phyloP scores from a whole-genome alignment of 148 eudicot species.

The Drosera capensis region DNA sequence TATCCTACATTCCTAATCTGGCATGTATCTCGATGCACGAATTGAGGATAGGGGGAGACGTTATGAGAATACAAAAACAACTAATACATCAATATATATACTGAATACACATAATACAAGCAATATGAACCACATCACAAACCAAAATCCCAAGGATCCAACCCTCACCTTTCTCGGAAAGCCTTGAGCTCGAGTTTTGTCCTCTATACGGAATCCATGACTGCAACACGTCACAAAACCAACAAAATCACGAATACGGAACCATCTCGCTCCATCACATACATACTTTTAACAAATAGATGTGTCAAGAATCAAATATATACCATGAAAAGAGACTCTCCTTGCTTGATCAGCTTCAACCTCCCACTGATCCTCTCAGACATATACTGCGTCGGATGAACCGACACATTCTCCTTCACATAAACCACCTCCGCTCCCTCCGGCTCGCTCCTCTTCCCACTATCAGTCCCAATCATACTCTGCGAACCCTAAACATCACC shows the following conservation, averaged over 20 bases:
- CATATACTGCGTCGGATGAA: slow-evolving; percentile 88
- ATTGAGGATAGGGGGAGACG: too few relatives aligned
- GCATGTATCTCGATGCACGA: too few relatives aligned
- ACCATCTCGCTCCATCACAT: too few relatives aligned
- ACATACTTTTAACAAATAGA: background rate
- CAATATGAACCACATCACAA: background rate
- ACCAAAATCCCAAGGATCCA: background rate
- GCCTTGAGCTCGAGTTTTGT: slow-evolving; percentile 57
- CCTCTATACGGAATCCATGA: slow-evolving; percentile 94
- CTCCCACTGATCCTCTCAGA: slow-evolving; percentile 90
- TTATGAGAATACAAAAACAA: too few relatives aligned
- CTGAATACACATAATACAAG: background rate
- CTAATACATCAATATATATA: background rate
- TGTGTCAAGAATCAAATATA: background rate
- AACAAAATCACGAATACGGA: slow-evolving; percentile 5
- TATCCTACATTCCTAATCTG: too few relatives aligned
- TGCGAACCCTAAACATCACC: slow-evolving; percentile 24
- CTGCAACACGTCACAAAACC: slow-evolving; percentile 15
- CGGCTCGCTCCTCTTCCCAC: slow-evolving; percentile 52
- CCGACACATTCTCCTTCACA: slow-evolving; percentile 73
- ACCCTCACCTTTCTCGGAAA: slow-evolving; percentile 75
- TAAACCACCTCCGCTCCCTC: slow-evolving; percentile 59
- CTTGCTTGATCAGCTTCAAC: slow-evolving; percentile 69
- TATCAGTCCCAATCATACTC: slow-evolving; percentile 26
- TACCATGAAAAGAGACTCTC: slow-evolving; percentile 58